phyloP scores from a whole-genome alignment of 768 basidiomycete genomes.

The Auricularia heimuer region DNA sequence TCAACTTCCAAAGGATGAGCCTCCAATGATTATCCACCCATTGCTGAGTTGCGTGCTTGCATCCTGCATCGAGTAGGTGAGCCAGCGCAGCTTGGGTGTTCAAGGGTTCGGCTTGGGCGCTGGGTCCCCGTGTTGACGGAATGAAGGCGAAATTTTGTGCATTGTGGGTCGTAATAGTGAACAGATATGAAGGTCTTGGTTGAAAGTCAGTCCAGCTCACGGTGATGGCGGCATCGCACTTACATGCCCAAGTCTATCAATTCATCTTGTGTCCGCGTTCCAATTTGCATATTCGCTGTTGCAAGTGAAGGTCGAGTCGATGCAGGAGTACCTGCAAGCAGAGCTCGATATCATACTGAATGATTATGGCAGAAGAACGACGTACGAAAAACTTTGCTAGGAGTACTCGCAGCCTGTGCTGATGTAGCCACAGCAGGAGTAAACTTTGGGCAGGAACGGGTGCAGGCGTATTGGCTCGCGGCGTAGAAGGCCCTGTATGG shows the following conservation, averaged over 20 bases:
- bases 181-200: slow-evolving; percentile 10
- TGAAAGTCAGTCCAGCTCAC: background rate
- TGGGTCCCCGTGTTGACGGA: background rate
- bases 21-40: slow-evolving; percentile 95
- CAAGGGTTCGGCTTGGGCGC: slow-evolving; percentile 16
- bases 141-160: slow-evolving; percentile 13
- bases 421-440: too few species aligned
- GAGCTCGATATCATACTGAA: too few species aligned
- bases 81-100: slow-evolving; percentile 48
- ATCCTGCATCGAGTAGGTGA: slow-evolving; percentile 47
- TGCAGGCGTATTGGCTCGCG: too few species aligned
- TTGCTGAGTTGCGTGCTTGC: slow-evolving; percentile 52
- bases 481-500: too few species aligned
- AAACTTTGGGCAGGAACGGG: too few species aligned
- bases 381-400: too few species aligned
- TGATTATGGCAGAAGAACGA: too few species aligned
- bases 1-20: slow-evolving; percentile 89
- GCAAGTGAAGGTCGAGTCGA: slow-evolving; percentile 31
- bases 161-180: slow-evolving; percentile 9
- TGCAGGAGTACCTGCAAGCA: too few species aligned
- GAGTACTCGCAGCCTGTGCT: too few species aligned
- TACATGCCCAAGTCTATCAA: slow-evolving; percentile 46
- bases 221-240: slow-evolving; percentile 11
- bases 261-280: slow-evolving; percentile 32
- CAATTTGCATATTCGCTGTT: slow-evolving; percentile 43